Conservation (phyloP, 2,329 filamentous ascomycete species). For the Graphilbum fragrans region DNA sequence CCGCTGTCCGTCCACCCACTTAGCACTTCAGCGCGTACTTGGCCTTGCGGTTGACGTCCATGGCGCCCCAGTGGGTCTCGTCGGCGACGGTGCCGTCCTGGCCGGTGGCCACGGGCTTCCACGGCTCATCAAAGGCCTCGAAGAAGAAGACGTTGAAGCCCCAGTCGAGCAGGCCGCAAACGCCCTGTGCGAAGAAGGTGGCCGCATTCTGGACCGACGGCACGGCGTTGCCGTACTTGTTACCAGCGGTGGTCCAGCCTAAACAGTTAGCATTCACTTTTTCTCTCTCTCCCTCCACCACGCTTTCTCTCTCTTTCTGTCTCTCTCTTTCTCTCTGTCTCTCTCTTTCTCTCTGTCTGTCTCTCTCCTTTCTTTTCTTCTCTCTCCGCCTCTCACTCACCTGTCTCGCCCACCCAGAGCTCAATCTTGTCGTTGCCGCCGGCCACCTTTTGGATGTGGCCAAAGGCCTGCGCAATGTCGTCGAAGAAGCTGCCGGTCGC, state of each 20-base stretch:
- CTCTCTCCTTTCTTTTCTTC: no score
- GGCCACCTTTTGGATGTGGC: slow-evolving; percentile 4
- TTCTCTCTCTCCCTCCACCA: no score
- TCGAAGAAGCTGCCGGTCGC: slow-evolving; percentile 5
- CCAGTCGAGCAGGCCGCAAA: slow-evolving; percentile 7
- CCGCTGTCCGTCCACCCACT: neutral
- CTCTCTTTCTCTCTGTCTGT: no score
- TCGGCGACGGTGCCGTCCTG: slow-evolving; percentile 4
- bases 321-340: no score
- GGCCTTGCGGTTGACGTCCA: slow-evolving; percentile 6
- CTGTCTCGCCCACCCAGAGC: slow-evolving; percentile 8
- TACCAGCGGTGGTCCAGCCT: slow-evolving; percentile 6
- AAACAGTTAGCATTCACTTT: neutral
- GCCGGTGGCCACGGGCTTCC: slow-evolving; percentile 4
- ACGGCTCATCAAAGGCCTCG: slow-evolving; percentile 9
- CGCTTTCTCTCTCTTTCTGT: no score
- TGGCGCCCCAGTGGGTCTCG: slow-evolving; percentile 9
- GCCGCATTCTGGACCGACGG: slow-evolving; percentile 3
- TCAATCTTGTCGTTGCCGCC: slow-evolving; percentile 4
- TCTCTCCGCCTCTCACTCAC: neutral
- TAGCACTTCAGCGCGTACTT: slow-evolving; percentile 6
- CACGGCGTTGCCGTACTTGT: slow-evolving; percentile 3
- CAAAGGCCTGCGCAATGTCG: slow-evolving; percentile 6
- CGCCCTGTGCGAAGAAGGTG: slow-evolving; percentile 3
- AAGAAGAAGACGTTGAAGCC: slow-evolving; percentile 8